phyloP scores from a whole-genome alignment of 305 asterid species.

The Stenogyne calaminthoides region DNA sequence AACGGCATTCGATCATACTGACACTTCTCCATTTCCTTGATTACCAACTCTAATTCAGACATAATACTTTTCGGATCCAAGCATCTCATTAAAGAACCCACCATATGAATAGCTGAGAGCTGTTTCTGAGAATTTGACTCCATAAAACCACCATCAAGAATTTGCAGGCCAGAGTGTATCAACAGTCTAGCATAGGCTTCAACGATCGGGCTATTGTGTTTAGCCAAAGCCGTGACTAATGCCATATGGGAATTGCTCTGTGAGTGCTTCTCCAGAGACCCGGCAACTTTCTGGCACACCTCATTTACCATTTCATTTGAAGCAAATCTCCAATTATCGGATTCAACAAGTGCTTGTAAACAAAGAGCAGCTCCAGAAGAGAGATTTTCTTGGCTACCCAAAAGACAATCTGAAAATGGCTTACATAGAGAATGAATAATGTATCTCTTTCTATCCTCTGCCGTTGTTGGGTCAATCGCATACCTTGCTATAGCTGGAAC shows the following conservation, averaged over 20 bases:
- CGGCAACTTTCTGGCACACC: conserved; percentile 94
- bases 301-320: conserved; percentile 85
- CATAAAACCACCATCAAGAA: conserved; percentile 54
- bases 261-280: conserved; percentile 76
- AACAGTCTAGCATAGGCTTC: conserved; percentile 88
- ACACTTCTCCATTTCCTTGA: conserved; percentile 84
- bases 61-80: conserved; percentile 78
- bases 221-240: conserved; percentile 78
- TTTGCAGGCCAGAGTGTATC: conserved; percentile 63
- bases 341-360: conserved; percentile 80
- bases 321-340: conserved; percentile 92
- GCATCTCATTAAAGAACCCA: conserved; percentile 75
- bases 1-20: conserved; percentile 82
- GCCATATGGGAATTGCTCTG: conserved; percentile 80
- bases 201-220: conserved; percentile 69
- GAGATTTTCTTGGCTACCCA: conserved; percentile 71
- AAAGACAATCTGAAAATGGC: conserved; percentile 87
- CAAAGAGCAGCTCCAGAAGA: conserved; percentile 97
- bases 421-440: conserved; percentile 70
- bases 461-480: conserved; percentile 83
- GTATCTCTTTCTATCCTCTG: conserved; percentile 67
- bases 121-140: conserved; percentile 86
- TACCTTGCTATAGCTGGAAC: conserved; percentile 92
- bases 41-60: conserved; percentile 67
- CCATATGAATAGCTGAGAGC: conserved; percentile 87